Percentiles rank a stretch among this genome's conserved stretches.
phyloP scores from a whole-genome alignment of 2,329 filamentous ascomycete species.

The Aspergillus calidoustus region DNA sequence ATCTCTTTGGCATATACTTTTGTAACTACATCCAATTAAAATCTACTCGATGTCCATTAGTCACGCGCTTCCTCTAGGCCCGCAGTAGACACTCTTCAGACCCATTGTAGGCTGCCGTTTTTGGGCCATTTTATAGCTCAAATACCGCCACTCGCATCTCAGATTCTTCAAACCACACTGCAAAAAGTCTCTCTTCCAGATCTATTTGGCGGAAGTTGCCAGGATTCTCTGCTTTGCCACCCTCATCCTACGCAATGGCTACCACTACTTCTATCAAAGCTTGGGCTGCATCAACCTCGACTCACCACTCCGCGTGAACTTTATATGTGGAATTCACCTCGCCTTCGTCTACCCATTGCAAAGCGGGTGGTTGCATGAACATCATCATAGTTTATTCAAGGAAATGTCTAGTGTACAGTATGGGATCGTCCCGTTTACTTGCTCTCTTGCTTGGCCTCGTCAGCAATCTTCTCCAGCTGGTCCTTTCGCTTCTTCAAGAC shows the following conservation, averaged over 20 bases:
- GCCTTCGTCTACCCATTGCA: not conserved
- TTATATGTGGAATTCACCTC: not conserved
- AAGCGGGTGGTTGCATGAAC: not conserved
- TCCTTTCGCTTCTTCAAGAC: conserved; percentile 28
- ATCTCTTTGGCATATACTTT: not conserved
- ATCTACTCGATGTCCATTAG: not conserved
- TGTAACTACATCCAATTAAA: not conserved
- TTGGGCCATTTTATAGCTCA: not conserved
- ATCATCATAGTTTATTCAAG: not conserved
- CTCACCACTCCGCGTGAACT: not conserved
- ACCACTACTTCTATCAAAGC: not conserved
- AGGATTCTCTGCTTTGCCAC: not conserved
- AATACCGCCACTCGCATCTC: not conserved
- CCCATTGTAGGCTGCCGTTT: not conserved
- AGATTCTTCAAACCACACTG: not conserved
- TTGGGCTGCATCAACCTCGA: not conserved
- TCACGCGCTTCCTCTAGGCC: not conserved
- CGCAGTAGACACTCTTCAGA: not conserved
- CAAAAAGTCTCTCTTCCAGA: not conserved
- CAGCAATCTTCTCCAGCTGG: conserved; percentile 27
- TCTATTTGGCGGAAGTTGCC: not conserved
- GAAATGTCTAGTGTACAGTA: not conserved
- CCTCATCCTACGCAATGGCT: not conserved
- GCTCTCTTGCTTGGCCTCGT: conserved; percentile 25
- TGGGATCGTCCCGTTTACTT: conserved; percentile 7